Evolutionary conservation across 768 basidiomycete genomes (phyloP).

Genomic region (Lenzites betulinus): DNA sequence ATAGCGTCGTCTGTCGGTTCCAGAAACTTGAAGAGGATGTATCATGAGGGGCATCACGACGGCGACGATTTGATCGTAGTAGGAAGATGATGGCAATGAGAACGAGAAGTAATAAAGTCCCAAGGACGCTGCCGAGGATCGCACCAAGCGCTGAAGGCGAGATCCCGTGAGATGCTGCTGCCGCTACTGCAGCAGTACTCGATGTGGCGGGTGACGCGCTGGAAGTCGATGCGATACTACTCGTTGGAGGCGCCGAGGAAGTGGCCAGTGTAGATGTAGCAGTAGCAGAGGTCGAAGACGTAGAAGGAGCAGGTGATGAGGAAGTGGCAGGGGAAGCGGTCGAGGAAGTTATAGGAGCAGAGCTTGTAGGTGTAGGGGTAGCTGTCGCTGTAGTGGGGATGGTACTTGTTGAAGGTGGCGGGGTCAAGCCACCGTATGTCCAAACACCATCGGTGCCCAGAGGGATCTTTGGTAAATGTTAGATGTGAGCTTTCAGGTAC

Average conservation of each 20-base stretch:
- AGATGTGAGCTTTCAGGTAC: background rate
- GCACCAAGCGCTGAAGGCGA: constrained; percentile 48
- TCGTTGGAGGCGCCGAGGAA: constrained; percentile 3
- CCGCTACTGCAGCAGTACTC: constrained; percentile 14
- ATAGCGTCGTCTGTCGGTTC: constrained; percentile 41
- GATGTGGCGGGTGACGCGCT: constrained; percentile 1
- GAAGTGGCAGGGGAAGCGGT: constrained; percentile 26
- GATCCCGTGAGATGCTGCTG: constrained; percentile 25
- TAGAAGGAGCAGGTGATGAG: constrained; percentile 24
- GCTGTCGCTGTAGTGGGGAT: constrained; percentile 21
- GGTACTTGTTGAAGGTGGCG: constrained; percentile 50
- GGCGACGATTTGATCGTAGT: constrained; percentile 28
- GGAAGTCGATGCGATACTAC: constrained; percentile 4
- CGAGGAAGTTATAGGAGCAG: constrained; percentile 29
- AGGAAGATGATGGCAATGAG: constrained; percentile 49
- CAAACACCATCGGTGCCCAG: constrained; percentile 61
- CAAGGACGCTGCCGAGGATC: constrained; percentile 62
- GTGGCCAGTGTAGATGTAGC: constrained; percentile 12
- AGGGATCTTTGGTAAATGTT: constrained; percentile 57
- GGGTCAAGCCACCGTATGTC: constrained; percentile 74
- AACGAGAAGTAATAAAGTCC: constrained; percentile 58
- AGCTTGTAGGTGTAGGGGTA: constrained; percentile 15
- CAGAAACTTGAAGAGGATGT: constrained; percentile 37
- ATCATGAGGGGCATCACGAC: constrained; percentile 25
- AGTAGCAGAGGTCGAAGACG: constrained; percentile 28